phyloP scores from a whole-genome alignment of 495 filamentous ascomycete genomes.

The Tuber brumale region DNA sequence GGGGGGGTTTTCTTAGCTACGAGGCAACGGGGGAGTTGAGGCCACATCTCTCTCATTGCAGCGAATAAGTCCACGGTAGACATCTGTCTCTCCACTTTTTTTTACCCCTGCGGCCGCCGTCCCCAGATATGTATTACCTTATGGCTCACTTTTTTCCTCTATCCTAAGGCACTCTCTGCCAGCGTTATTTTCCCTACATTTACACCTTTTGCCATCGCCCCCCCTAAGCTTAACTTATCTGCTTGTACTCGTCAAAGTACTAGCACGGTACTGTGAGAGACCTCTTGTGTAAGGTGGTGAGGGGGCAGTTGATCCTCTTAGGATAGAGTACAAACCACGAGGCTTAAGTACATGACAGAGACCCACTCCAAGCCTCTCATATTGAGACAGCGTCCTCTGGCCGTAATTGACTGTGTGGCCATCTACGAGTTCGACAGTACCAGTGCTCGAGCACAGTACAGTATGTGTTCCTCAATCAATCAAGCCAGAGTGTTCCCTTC shows the following conservation, averaged over 20 bases:
- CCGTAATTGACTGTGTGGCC: too few relatives aligned
- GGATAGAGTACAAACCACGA: too few relatives aligned
- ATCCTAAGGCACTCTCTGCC: background rate
- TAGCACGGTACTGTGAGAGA: too few relatives aligned
- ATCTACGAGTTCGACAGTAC: too few relatives aligned
- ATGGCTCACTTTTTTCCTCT: background rate
- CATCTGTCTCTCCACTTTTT: background rate
- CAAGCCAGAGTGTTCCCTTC: constrained; percentile 3
- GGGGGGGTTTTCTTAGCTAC: constrained; percentile 33
- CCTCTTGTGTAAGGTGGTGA: too few relatives aligned
- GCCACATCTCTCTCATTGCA: constrained; percentile 35
- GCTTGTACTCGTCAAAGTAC: background rate
- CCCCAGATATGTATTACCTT: background rate
- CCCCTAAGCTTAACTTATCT: background rate
- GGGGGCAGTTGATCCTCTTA: too few relatives aligned
- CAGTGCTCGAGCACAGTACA: background rate
- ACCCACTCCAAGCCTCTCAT: too few relatives aligned
- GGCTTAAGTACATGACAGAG: too few relatives aligned
- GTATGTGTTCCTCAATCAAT: background rate
- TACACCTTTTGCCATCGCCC: background rate
- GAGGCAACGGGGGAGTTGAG: constrained; percentile 33
- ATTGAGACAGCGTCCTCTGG: too few relatives aligned
- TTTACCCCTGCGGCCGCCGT: background rate
- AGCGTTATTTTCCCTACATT: background rate
- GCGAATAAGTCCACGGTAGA: background rate